phyloP scores from a whole-genome alignment of 768 basidiomycete species.

The Serendipita sp. region DNA sequence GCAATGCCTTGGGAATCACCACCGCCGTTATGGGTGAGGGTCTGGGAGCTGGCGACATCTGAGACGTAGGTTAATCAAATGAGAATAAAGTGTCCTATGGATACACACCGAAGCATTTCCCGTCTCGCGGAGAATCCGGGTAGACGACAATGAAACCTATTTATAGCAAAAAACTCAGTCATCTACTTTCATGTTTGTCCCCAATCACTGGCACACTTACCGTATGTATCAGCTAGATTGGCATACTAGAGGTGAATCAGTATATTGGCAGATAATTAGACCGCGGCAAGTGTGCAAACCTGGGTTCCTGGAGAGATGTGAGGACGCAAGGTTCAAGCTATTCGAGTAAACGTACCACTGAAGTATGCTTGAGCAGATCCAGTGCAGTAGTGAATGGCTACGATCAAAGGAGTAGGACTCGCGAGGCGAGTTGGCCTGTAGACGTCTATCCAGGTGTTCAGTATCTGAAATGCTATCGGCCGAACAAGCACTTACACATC shows the following conservation, averaged over 20 bases:
- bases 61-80: not conserved
- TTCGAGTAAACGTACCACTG: conserved; percentile 19
- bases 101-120: conserved; percentile 4
- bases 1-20: conserved; percentile 40
- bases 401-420: conserved; percentile 30
- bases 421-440: conserved; percentile 24
- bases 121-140: conserved; percentile 15
- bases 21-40: conserved; percentile 39
- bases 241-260: conserved; percentile 23
- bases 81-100: not conserved
- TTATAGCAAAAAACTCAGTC: no score
- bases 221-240: conserved; percentile 32
- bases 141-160: conserved; percentile 35
- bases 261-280: not conserved
- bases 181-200: no score
- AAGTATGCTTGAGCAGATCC: conserved; percentile 40
- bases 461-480: conserved; percentile 17
- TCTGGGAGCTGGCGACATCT: conserved; percentile 33
- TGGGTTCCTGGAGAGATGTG: no score
- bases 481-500: conserved; percentile 22
- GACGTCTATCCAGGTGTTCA: not conserved
- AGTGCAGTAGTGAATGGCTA: conserved; percentile 33
- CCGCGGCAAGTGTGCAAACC: not conserved
- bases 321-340: no score
- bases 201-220: no score